Conservation (phyloP, 768 basidiomycete species). For the Suillus paluster region DNA sequence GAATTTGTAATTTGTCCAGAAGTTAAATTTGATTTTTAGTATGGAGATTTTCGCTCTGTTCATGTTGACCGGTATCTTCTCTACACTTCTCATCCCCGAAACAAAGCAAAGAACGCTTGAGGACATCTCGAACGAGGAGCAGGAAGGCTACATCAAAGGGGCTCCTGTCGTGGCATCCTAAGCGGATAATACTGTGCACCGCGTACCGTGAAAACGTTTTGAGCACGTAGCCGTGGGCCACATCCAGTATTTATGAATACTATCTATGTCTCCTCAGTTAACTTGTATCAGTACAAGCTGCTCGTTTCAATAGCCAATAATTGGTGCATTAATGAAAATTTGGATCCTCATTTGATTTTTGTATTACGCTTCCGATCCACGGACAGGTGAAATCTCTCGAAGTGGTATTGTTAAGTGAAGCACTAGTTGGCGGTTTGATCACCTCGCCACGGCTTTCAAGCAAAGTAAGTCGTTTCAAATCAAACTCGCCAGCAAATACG, state of each 20-base stretch:
- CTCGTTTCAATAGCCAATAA: background rate
- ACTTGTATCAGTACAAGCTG: background rate
- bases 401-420: background rate
- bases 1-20: conserved; percentile 8
- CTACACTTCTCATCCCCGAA: conserved; percentile 80
- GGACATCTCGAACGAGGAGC: conserved; percentile 74
- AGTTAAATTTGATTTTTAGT: conserved; percentile 36
- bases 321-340: background rate
- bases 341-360: too few relatives aligned
- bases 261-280: background rate
- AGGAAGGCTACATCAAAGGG: conserved; percentile 56
- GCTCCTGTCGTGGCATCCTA: background rate
- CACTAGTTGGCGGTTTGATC: background rate
- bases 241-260: background rate
- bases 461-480: too few relatives aligned
- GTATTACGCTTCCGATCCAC: too few relatives aligned
- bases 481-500: background rate
- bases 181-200: background rate
- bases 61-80: conserved; percentile 85
- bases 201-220: background rate
- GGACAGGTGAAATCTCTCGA: too few relatives aligned
- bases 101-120: conserved; percentile 71
- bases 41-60: conserved; percentile 84
- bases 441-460: background rate
- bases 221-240: background rate